Evolutionary conservation across 2,329 filamentous ascomycete species (phyloP).

Genomic region (Emericellopsis cladophorae): DNA sequence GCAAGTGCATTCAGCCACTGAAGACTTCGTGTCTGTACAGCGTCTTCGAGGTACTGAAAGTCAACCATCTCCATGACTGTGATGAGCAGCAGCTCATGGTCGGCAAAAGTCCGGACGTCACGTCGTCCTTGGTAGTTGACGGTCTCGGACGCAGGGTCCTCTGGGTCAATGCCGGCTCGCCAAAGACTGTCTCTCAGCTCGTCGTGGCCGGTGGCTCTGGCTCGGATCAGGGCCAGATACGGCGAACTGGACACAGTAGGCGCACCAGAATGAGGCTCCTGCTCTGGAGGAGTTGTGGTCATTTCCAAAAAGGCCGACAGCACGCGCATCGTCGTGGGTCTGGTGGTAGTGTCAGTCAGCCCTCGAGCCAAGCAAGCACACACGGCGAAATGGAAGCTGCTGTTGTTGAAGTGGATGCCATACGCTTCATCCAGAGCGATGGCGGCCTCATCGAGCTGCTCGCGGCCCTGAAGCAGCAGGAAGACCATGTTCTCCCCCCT

Average conservation of each 20-base stretch:
- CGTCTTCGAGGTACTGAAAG: slow-evolving; percentile 52
- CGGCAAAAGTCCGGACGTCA: slow-evolving; percentile 33
- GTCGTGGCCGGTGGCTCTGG: slow-evolving; percentile 41
- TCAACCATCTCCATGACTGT: slow-evolving; percentile 53
- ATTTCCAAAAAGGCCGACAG: slow-evolving; percentile 45
- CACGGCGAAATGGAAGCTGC: slow-evolving; percentile 56
- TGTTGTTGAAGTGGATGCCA: slow-evolving; percentile 49
- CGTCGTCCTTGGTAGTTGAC: slow-evolving; percentile 9
- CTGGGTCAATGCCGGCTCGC: slow-evolving; percentile 40
- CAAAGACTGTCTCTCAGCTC: slow-evolving; percentile 51
- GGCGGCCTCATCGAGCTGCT: slow-evolving; percentile 48
- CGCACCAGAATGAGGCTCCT: slow-evolving; percentile 6
- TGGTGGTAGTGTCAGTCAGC: slow-evolving; percentile 49
- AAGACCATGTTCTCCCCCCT: slow-evolving; percentile 45
- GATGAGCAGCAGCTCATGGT: slow-evolving; percentile 50
- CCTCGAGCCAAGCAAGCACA: slow-evolving; percentile 53
- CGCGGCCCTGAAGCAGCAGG: slow-evolving; percentile 47
- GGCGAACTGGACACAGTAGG: slow-evolving; percentile 28
- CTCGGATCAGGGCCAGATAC: slow-evolving; percentile 47
- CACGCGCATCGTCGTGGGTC: slow-evolving; percentile 43
- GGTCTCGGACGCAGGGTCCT: slow-evolving; percentile 10
- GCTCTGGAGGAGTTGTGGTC: slow-evolving; percentile 11
- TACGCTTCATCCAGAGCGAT: slow-evolving; percentile 51
- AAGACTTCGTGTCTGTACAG: slow-evolving; percentile 45
- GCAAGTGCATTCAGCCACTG: slow-evolving; percentile 48